phyloP scores from a whole-genome alignment of 2,329 filamentous ascomycete genomes.

The Huntiella decipiens region DNA sequence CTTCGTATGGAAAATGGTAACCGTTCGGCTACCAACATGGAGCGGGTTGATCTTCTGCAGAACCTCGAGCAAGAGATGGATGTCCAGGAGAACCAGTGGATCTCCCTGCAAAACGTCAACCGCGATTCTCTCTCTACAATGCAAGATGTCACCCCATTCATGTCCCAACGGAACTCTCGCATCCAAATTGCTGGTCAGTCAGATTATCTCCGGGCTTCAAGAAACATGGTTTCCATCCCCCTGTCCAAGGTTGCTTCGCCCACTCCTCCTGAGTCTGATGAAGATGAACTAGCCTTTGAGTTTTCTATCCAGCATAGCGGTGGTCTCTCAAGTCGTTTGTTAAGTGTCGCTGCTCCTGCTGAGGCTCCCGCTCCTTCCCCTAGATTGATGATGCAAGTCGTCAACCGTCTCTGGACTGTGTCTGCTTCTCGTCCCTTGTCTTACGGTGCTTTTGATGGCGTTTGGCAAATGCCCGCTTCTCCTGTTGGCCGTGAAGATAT shows the following conservation, averaged over 20 bases:
- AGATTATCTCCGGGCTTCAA: neutral
- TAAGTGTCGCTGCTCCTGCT: neutral
- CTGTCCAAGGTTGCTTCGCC: slow-evolving; percentile 27
- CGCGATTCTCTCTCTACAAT: slow-evolving; percentile 32
- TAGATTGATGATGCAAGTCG: slow-evolving; percentile 10
- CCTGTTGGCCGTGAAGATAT: slow-evolving; percentile 8
- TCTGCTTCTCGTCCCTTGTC: slow-evolving; percentile 10
- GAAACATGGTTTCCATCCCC: slow-evolving; percentile 10
- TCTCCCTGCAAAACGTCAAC: slow-evolving; percentile 32
- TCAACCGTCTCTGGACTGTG: slow-evolving; percentile 9
- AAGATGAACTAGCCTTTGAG: slow-evolving; percentile 17
- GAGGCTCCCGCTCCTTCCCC: slow-evolving; percentile 4
- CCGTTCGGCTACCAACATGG: neutral
- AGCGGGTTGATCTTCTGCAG: slow-evolving; percentile 26
- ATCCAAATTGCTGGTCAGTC: neutral
- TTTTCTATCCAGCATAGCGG: slow-evolving; percentile 1
- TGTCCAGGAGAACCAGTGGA: slow-evolving; percentile 40
- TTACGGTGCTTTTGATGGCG: slow-evolving; percentile 4
- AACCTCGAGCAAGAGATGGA: slow-evolving; percentile 45
- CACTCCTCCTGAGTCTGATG: slow-evolving; percentile 32
- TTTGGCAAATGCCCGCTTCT: slow-evolving; percentile 9
- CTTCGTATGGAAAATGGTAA: slow-evolving; percentile 23
- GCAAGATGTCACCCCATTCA: slow-evolving; percentile 15
- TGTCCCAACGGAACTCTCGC: slow-evolving; percentile 3
- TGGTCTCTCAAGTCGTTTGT: neutral